Base-by-base conservation (phyloP, 2,329 filamentous ascomycete species). In the Aspergillus hortae region DNA sequence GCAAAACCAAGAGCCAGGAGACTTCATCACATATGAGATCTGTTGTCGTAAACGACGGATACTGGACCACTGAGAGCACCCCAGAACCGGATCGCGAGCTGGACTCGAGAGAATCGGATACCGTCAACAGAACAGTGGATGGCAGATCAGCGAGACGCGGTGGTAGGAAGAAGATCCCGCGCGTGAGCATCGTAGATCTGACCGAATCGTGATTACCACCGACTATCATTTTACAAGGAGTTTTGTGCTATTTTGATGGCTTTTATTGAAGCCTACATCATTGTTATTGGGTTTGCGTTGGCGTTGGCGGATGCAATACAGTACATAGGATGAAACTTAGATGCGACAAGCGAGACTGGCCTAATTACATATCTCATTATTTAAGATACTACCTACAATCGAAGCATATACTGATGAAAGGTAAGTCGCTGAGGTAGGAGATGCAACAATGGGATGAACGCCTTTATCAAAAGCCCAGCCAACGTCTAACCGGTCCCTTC, bases 101-200 rank as follows among this genome's bases (percentile, higher is more conserved):
- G 27, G 40, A 44, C 19, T 43, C 48, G 35, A 49, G 53, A 46
- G 41, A 52, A 25, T 44, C 27, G 11, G 15, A 44, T 25, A 21
- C 48, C 11, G n/a, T 4, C 38, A 54, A 12, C 14, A 48, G 33
- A 43, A 27, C 14, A 25, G 14, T 21, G 17, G 44, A 25, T 3
- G 33, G 46, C n/a, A n/a, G 41, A 4, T 47, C 42, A 49, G 45
- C 35, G 44, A 48, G 51, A 17, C 41, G 48, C 54, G 41, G 42
- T 25, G 61, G 63, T 30, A 66, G 64, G 53, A 69, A 71, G 52
- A 56, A 65, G 11, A 53, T 69, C 21, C 45, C 63, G 21, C 67
- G 68, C 30, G 67, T 70, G 15, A 70, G 68, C 56, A 61, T 71
- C 30, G 14, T 71, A 44, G 68, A 71, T 52, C 53, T 71, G 56